Evolutionary conservation across 371 early-diverging fungal genomes (phyloP).

Genomic region (Mortierella sp.): DNA sequence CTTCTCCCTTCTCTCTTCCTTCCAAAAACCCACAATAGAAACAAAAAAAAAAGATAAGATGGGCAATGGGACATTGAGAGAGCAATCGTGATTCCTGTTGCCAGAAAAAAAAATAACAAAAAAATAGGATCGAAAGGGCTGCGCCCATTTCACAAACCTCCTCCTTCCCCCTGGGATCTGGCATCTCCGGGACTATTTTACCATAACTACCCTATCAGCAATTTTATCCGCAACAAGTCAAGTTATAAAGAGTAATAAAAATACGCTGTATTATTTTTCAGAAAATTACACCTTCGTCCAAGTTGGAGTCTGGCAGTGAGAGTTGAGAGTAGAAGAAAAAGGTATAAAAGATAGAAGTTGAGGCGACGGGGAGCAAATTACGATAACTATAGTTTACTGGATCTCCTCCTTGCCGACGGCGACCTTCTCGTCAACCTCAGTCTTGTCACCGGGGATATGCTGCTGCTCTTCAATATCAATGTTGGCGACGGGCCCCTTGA

Average conservation of each 20-base stretch:
- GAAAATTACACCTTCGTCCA: neutral
- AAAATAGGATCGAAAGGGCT: neutral
- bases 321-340: neutral
- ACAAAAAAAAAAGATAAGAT: neutral
- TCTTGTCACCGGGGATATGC: slow-evolving; percentile 9
- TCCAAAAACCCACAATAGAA: no score
- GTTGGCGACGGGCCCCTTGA: slow-evolving; percentile 66
- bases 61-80: neutral
- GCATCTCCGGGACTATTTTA: neutral
- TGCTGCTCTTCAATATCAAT: slow-evolving; percentile 52
- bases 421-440: slow-evolving; percentile 7
- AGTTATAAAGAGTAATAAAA: neutral
- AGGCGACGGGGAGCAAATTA: neutral
- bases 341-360: neutral
- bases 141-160: neutral
- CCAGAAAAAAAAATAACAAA: neutral
- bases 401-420: neutral
- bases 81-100: neutral
- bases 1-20: no score
- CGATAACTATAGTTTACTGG: neutral
- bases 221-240: neutral
- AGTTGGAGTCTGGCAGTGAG: neutral
- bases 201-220: neutral
- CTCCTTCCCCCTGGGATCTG: neutral
- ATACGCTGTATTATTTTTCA: neutral